phyloP scores from a whole-genome alignment of 164 flowering plant genomes.

The Kalanchoe fedtschenkoi region DNA sequence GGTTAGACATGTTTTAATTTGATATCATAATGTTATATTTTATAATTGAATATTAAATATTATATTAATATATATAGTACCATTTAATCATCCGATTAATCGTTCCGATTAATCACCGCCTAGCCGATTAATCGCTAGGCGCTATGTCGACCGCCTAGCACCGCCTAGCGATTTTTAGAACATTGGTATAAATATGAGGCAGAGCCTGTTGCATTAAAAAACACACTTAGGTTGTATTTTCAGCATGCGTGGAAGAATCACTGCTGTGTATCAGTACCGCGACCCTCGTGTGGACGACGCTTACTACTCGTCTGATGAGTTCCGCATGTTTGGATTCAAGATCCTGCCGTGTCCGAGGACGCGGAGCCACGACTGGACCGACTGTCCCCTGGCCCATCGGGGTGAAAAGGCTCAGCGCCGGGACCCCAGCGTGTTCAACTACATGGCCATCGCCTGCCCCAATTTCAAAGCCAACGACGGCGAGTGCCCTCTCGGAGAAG shows the following conservation, averaged over 20 bases:
- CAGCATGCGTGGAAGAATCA: neutral
- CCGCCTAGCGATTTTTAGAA: too few relatives aligned
- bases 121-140: too few relatives aligned
- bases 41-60: too few relatives aligned
- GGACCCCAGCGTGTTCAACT: slow-evolving; percentile 28
- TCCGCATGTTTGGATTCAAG: slow-evolving; percentile 47
- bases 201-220: too few relatives aligned
- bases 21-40: too few relatives aligned
- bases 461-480: slow-evolving; percentile 20
- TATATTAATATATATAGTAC: too few relatives aligned
- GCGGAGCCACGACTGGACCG: slow-evolving; percentile 50
- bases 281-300: slow-evolving; percentile 7
- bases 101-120: too few relatives aligned
- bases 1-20: too few relatives aligned
- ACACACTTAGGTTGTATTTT: too few relatives aligned
- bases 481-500: slow-evolving; percentile 25
- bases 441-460: slow-evolving; percentile 31
- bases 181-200: too few relatives aligned
- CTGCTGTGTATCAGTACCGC: slow-evolving; percentile 4
- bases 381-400: slow-evolving; percentile 44
- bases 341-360: slow-evolving; percentile 25
- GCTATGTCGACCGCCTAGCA: too few relatives aligned
- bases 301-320: slow-evolving; percentile 24
- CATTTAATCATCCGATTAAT: too few relatives aligned
- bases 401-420: slow-evolving; percentile 51